Percentiles rank a stretch among this genome's conserved stretches.
Evolutionary conservation across 2,329 filamentous ascomycete species (phyloP).

Genomic region (Ophioceras dolichostomum): DNA sequence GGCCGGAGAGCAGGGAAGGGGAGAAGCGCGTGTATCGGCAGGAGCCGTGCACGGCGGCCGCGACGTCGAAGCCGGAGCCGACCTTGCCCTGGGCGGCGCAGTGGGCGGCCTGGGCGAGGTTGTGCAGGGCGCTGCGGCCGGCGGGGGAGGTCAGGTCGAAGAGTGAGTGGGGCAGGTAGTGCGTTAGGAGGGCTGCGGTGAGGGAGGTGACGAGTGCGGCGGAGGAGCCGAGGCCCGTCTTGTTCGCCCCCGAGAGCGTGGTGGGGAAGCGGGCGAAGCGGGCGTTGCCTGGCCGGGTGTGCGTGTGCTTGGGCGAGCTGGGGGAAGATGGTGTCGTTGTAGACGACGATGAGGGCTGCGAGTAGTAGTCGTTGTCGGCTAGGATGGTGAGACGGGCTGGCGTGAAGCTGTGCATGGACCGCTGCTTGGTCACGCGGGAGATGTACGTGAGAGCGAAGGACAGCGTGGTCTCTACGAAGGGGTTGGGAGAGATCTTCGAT

Average conservation of each 20-base stretch:
- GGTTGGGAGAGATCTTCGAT: conserved; percentile 43
- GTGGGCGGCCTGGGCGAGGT: conserved; percentile 86
- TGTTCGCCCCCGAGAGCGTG: conserved; percentile 68
- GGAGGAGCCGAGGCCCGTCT: conserved; percentile 91
- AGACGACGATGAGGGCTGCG: conserved; percentile 38
- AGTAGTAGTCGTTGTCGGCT: conserved; percentile 96
- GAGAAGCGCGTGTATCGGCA: conserved; percentile 91
- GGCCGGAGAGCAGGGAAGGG: conserved; percentile 53
- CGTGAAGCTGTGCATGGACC: conserved; percentile 38
- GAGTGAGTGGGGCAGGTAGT: conserved; percentile 49
- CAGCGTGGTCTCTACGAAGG: conserved; percentile 86
- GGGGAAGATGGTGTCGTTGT: conserved; percentile 6
- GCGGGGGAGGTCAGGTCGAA: conserved; percentile 45
- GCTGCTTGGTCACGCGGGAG: conserved; percentile 26
- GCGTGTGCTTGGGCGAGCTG: conserved; percentile 12
- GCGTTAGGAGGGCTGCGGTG: conserved; percentile 61
- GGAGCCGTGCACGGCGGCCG: conserved; percentile 82
- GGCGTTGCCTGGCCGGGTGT: conserved; percentile 6
- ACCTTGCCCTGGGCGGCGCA: conserved; percentile 96
- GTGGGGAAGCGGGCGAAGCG: conserved; percentile 72
- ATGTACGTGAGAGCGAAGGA: conserved; percentile 81
- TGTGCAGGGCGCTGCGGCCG: conserved; percentile 61
- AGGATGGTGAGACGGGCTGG: conserved; percentile 73
- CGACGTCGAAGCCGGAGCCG: conserved; percentile 91
- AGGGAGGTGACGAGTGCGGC: conserved; percentile 87